A percentile compares a stretch with the other conserved stretches of the same genome.
These are phyloP conservation scores for Exophiala alcalophila DNA, from an alignment of 2,329 filamentous ascomycete genomes.

Conservation along the genomic window DNA sequence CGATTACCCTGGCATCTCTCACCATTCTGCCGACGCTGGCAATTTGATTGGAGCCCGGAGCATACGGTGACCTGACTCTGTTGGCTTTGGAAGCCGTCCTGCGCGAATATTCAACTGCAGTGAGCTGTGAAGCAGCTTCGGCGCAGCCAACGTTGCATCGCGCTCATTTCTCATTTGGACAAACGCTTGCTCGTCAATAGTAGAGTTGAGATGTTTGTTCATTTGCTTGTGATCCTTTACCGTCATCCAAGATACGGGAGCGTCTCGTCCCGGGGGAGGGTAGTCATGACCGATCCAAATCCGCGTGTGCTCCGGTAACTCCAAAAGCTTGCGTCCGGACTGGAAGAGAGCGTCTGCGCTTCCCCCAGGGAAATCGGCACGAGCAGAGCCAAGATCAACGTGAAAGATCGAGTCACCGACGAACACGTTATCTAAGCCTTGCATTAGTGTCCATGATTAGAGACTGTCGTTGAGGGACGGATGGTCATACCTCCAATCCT, in stretches of 20 bases:
- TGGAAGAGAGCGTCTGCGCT: conserved; percentile 44
- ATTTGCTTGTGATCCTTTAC: conserved; percentile 36
- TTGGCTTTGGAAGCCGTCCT: conserved; percentile 34
- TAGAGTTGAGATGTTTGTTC: conserved; percentile 38
- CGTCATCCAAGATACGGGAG: conserved; percentile 35
- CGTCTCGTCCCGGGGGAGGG: conserved; percentile 36
- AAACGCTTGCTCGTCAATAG: conserved; percentile 35
- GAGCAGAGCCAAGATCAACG: conserved; percentile 51
- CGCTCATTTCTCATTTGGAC: conserved; percentile 34
- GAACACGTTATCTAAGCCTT: conserved; percentile 51
- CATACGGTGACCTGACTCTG: conserved; percentile 31
- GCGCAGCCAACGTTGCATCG: conserved; percentile 35
- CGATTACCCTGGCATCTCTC: too few species aligned
- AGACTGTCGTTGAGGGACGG: conserved; percentile 57
- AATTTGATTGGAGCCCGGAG: conserved; percentile 36
- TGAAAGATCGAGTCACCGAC: conserved; percentile 56
- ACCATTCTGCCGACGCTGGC: conserved; percentile 6
- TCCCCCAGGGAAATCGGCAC: conserved; percentile 57
- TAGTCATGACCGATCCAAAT: conserved; percentile 58
- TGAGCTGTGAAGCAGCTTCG: conserved; percentile 38
- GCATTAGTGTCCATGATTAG: conserved; percentile 56
- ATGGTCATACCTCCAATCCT: conserved; percentile 47
- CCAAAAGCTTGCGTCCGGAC: conserved; percentile 46
- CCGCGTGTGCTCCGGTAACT: conserved; percentile 44
- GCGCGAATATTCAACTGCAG: conserved; percentile 43